Evolutionary conservation across 179 eudicot genomes (phyloP).

Genomic region (Beta macrorhiza): DNA sequence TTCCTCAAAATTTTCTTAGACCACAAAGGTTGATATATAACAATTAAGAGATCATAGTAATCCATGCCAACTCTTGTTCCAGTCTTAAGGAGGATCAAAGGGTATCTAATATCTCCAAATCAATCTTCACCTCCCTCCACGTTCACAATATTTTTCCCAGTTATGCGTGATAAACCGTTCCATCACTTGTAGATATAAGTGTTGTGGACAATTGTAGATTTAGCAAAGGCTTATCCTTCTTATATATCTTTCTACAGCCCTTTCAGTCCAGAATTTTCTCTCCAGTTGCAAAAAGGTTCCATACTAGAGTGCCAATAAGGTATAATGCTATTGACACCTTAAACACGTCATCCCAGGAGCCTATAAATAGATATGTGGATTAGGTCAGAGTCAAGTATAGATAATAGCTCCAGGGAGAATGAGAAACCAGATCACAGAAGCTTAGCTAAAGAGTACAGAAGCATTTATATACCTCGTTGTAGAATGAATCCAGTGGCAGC

Average conservation of each 20-base stretch:
- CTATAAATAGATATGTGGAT: conserved; percentile 33
- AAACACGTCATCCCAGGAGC: conserved; percentile 89
- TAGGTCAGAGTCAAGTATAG: conserved; percentile 14
- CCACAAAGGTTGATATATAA: conserved; percentile 10
- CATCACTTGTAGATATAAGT: not conserved
- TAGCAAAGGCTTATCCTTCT: conserved; percentile 12
- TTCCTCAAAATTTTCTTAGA: conserved; percentile 14
- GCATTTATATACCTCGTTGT: conserved; percentile 57
- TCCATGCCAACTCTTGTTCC: conserved; percentile 15
- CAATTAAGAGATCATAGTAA: conserved; percentile 13
- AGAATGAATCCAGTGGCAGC: conserved; percentile 92
- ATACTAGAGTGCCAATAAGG: conserved; percentile 77
- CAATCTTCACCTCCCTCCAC: not conserved
- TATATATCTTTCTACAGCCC: not conserved
- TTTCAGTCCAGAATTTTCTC: conserved; percentile 74
- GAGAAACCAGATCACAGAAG: not conserved
- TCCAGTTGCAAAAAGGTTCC: conserved; percentile 87
- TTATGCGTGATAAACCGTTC: not conserved
- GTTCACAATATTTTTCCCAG: not conserved
- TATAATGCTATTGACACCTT: conserved; percentile 78
- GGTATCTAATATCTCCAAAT: conserved; percentile 10
- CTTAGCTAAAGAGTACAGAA: not conserved
- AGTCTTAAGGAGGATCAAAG: conserved; percentile 14
- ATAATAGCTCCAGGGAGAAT: conserved; percentile 9
- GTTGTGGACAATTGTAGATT: conserved; percentile 9